phyloP scores from a whole-genome alignment of 83 land plant species.

The Picea abies region DNA sequence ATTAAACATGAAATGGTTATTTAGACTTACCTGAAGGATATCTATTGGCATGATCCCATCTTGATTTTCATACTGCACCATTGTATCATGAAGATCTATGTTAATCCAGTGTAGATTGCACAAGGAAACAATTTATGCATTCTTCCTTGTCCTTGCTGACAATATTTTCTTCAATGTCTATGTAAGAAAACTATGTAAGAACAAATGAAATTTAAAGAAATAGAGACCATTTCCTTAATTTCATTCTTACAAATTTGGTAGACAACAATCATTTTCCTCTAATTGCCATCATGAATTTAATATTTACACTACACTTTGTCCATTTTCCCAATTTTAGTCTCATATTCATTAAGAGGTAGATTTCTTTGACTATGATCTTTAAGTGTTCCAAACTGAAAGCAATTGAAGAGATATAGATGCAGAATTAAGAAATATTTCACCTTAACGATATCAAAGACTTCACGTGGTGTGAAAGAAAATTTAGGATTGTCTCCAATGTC shows the following conservation, averaged over 20 bases:
- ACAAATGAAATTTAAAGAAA: too few relatives aligned
- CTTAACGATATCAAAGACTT: constrained; percentile 63
- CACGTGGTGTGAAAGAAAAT: constrained; percentile 33
- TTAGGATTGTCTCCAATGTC: constrained; percentile 43
- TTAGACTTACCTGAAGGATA: constrained; percentile 51
- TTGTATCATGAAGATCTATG: constrained; percentile 69
- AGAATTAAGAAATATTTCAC: constrained; percentile 15
- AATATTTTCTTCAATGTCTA: constrained; percentile 22
- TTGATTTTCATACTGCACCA: constrained; percentile 64
- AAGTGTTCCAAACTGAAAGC: too few relatives aligned
- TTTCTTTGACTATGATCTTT: too few relatives aligned
- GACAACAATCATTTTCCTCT: too few relatives aligned
- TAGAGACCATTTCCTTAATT: too few relatives aligned
- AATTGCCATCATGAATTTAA: too few relatives aligned
- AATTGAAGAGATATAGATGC: background rate
- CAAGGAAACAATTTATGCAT: constrained; percentile 20
- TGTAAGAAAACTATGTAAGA: constrained; percentile 6
- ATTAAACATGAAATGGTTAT: background rate
- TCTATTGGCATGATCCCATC: constrained; percentile 77
- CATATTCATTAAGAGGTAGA: too few relatives aligned
- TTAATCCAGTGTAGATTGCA: constrained; percentile 45
- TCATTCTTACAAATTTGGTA: too few relatives aligned
- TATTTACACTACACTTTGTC: too few relatives aligned
- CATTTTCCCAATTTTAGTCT: constrained; percentile 10
- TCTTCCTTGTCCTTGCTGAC: constrained; percentile 34